Percentiles rank a stretch among this genome's conserved stretches.
phyloP scores from a whole-genome alignment of 345 rosid genomes.

The Orychophragmus violaceus region DNA sequence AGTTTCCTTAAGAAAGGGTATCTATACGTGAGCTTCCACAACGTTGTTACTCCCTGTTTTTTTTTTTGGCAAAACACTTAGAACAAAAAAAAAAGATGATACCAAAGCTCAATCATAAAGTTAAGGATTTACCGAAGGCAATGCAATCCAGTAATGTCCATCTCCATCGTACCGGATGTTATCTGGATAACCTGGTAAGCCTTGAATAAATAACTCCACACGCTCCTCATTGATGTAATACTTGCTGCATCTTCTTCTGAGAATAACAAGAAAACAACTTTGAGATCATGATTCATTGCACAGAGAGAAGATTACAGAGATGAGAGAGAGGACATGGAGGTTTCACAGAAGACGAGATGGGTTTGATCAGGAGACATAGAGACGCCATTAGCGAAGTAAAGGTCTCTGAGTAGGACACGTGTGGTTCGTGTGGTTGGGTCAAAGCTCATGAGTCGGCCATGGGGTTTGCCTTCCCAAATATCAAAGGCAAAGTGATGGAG shows the following conservation, averaged over 20 bases:
- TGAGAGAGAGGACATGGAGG: slow-evolving; percentile 34
- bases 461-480: slow-evolving; percentile 55
- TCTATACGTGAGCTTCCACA: slow-evolving; percentile 20
- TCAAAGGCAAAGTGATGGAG: slow-evolving; percentile 25
- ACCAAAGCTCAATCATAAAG: neutral
- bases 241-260: slow-evolving; percentile 62
- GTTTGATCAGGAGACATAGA: slow-evolving; percentile 54
- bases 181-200: slow-evolving; percentile 64
- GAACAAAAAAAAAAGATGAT: neutral
- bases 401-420: slow-evolving; percentile 37
- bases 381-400: slow-evolving; percentile 74
- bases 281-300: neutral
- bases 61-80: neutral
- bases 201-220: slow-evolving; percentile 40
- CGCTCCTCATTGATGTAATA: slow-evolving; percentile 44
- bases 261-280: neutral
- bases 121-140: slow-evolving; percentile 31
- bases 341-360: slow-evolving; percentile 56
- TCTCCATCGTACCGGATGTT: slow-evolving; percentile 57
- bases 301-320: neutral
- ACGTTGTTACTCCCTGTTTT: slow-evolving; percentile 23
- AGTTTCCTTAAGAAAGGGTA: slow-evolving; percentile 49
- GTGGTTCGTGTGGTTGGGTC: slow-evolving; percentile 49
- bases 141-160: slow-evolving; percentile 65
- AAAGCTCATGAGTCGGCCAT: slow-evolving; percentile 61